Percentiles rank a stretch among this genome's conserved stretches.
These are phyloP conservation scores for Colletotrichum sidae DNA, from an alignment of 2,329 filamentous ascomycete genomes.

Conservation along the genomic window DNA sequence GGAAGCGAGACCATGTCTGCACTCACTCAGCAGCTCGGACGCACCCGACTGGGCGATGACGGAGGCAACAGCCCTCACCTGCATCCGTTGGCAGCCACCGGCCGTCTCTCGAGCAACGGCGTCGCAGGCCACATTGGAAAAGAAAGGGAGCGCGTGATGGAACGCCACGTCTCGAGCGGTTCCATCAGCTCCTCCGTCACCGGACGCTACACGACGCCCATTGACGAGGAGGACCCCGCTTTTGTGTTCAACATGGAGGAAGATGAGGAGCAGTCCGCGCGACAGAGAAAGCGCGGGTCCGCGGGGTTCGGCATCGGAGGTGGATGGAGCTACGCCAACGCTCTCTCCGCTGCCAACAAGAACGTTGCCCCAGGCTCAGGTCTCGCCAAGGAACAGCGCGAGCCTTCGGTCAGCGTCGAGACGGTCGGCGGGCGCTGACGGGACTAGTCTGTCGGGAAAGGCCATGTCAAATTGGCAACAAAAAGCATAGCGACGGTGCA, in stretches of 20 bases:
- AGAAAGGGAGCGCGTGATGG: conserved; percentile 55
- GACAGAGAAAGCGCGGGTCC: conserved; percentile 62
- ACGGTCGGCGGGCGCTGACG: conserved; percentile 38
- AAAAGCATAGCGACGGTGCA: conserved; percentile 34
- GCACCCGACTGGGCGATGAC: conserved; percentile 65
- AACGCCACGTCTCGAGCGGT: conserved; percentile 70
- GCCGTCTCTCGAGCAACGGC: conserved; percentile 54
- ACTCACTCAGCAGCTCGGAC: conserved; percentile 72
- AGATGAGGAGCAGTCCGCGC: conserved; percentile 62
- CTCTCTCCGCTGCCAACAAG: conserved; percentile 36
- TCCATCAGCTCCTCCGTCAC: conserved; percentile 66
- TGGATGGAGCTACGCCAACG: conserved; percentile 55
- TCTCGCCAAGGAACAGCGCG: conserved; percentile 37
- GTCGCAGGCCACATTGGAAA: conserved; percentile 53
- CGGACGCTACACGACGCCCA: conserved; percentile 71
- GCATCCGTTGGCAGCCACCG: conserved; percentile 59
- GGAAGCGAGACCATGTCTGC: conserved; percentile 67
- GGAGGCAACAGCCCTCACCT: conserved; percentile 60
- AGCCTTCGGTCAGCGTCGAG: conserved; percentile 37
- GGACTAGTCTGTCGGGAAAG: neutral
- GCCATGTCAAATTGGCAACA: neutral
- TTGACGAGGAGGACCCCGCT: conserved; percentile 73
- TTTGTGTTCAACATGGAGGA: conserved; percentile 77
- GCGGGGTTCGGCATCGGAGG: conserved; percentile 54
- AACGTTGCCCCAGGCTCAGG: conserved; percentile 21